Base-by-base conservation (phyloP, 495 filamentous ascomycete species). In the Clohesyomyces aquaticus region DNA sequence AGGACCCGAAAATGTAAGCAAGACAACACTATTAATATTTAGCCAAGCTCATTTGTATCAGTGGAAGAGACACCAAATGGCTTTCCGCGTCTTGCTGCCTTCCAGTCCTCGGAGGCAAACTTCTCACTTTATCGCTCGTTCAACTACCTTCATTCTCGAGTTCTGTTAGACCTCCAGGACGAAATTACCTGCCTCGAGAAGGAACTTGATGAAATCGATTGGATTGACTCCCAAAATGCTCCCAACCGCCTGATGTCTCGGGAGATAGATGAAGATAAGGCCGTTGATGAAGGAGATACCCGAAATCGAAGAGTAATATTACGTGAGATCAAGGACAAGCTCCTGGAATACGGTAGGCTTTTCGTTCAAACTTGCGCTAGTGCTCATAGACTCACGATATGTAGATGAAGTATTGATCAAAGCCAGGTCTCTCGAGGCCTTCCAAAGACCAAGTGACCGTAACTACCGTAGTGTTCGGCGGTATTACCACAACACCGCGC, bases 101-200 rank as follows among this genome's bases (percentile, higher is more conserved):
- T 78, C 54, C 61, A 74, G 45, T 51, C 71, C 35, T 69, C 68
- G 32, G 77, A 78, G 49, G 65, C 59, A 9, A 73, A 72, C 49
- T 77, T 79, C 55, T 61, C 64, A 4, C 71, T 75, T 18, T 79
- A 72, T 59, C 75, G 77, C 11, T 68, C 72, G 23, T 79, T 76
- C 51, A 65, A 59, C 23, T 76, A 75, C 47, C 66, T 78, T 10
- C 77, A 77, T 45, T 65, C 74, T 19, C 66, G 76, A 10, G 35
- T 75, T 19, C 66, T 79, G 3, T 61, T 77, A 4, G 58, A 73
- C 54, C 55, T 74, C 4, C 77, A 79, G 59, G 71, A 75, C 51
- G 72, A 77, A 59, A 65, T 78, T n/a, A 68, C 50, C 3, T 26
- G 25, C 23, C 54, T 78, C 11, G 74, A 78, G 56, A 53, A 68